These are phyloP conservation scores for Ophiocordyceps polyrhachis-furcata DNA, from an alignment of 2,329 filamentous ascomycete species.

Conservation along the genomic window DNA sequence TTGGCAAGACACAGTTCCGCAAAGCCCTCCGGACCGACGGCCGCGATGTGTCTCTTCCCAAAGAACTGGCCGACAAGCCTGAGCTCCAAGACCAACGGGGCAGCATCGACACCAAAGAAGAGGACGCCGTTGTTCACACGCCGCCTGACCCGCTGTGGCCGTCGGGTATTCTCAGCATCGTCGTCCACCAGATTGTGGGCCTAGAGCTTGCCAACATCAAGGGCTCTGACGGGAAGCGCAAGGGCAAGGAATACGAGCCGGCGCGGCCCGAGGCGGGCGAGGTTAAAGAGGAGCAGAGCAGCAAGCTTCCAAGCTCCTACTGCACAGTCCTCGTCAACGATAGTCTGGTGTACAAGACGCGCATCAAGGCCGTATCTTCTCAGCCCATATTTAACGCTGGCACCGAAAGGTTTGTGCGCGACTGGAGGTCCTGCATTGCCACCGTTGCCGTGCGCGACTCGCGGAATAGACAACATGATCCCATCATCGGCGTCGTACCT, in stretches of 20 bases:
- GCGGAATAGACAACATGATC: conserved; percentile 49
- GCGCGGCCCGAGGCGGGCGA: conserved; percentile 52
- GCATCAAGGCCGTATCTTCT: conserved; percentile 60
- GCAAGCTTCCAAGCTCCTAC: conserved; percentile 72
- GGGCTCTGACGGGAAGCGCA: conserved; percentile 47
- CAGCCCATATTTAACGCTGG: conserved; percentile 67
- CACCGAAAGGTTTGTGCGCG: conserved; percentile 51
- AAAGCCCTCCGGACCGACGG: conserved; percentile 33
- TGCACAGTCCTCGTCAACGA: conserved; percentile 68
- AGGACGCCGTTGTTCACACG: conserved; percentile 75
- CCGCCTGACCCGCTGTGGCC: conserved; percentile 95
- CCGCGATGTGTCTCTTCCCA: conserved; percentile 59
- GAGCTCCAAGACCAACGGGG: conserved; percentile 78
- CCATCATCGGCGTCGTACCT: conserved; percentile 51
- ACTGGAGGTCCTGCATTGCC: conserved; percentile 50
- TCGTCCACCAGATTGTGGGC: conserved; percentile 90
- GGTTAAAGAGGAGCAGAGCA: conserved; percentile 40
- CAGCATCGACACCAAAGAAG: conserved; percentile 45
- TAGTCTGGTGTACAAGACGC: conserved; percentile 47
- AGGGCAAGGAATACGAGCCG: conserved; percentile 40
- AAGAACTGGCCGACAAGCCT: conserved; percentile 51
- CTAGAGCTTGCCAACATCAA: conserved; percentile 83
- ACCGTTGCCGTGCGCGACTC: conserved; percentile 50
- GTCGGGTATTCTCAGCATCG: conserved; percentile 67
- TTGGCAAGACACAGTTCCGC: conserved; percentile 49